A percentile compares a stretch with the other conserved stretches of the same genome.
Conservation (phyloP, 306 rosid genomes). For the Citrullus mucosospermus region DNA sequence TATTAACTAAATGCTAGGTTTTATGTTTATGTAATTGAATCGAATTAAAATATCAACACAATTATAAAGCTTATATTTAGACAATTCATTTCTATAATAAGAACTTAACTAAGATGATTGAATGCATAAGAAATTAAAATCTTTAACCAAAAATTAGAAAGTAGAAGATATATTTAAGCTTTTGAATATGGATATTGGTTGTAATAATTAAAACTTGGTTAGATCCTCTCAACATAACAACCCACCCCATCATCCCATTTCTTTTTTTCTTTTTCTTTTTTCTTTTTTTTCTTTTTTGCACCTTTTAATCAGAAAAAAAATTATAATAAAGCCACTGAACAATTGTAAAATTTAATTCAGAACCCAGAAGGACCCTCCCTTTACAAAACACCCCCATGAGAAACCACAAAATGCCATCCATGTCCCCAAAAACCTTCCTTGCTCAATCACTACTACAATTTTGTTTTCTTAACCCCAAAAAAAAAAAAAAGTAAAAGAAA, state of each 20-base stretch:
- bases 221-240: background rate
- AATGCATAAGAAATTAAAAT: too few species aligned
- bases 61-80: too few species aligned
- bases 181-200: background rate
- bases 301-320: background rate
- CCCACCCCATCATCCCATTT: background rate
- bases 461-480: background rate
- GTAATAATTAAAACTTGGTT: background rate
- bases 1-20: too few species aligned
- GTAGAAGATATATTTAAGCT: background rate
- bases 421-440: conserved; percentile 1
- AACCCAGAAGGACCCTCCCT: background rate
- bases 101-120: too few species aligned
- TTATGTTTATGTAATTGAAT: too few species aligned
- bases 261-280: background rate
- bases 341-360: background rate
- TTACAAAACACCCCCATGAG: background rate
- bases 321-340: background rate
- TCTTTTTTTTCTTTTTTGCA: background rate
- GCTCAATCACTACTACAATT: background rate
- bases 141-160: background rate
- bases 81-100: too few species aligned
- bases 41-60: too few species aligned
- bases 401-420: background rate
- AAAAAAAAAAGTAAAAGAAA: background rate